Evolutionary conservation across 1,284 basidiomycete species (phyloP), one percentile per base, ranked within the genome.

Genomic region (Trichosporon sp.): DNA sequence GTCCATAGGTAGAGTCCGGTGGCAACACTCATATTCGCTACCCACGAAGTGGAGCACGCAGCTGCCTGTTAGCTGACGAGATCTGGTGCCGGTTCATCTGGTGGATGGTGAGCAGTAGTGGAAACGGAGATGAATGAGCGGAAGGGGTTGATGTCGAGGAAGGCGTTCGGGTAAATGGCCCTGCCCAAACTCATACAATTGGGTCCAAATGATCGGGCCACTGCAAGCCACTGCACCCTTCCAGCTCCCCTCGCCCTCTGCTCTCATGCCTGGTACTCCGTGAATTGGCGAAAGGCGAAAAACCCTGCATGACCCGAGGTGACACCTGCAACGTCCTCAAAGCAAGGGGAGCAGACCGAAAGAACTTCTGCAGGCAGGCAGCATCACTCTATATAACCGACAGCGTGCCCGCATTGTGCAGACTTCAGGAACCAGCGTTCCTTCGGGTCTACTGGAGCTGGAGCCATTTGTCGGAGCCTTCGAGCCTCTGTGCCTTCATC

Each of bases 101-200:
- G 51, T 54, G 51, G 32, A 63, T 63, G 59, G 59, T 35, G 59
- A 35, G 14, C 14, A 61, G 31, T 35, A 35, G 59, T 63, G 31
- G 51, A 54, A 54, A 26, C 51, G 21, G 59, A 35, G 32, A 37
- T 37, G 59, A 63, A 63, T 21, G 59, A 63, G 59, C 31, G 31
- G 32, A 32, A 63, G 59, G 59, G 21, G 32, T 37, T 32, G 59
- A 37, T 35, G 19, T 26, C 32, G 59, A 63, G 32, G 32, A 35
- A 16, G 59, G 59, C 59, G 32, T 37, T 63, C 59, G 59, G 59
- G 59, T 63, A 63, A 63, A 63, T 63, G 16, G 59, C 59, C 31
- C 59, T 63, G 32, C 59, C 59, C 31, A 63, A 63, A 35, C 31
- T 63, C 59, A 63, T 63, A 35, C 59, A 63, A 63, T 63, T 63